These are phyloP conservation scores for Tolypocladium amazonense DNA, from an alignment of 2,329 filamentous ascomycete species.

Conservation along the genomic window DNA sequence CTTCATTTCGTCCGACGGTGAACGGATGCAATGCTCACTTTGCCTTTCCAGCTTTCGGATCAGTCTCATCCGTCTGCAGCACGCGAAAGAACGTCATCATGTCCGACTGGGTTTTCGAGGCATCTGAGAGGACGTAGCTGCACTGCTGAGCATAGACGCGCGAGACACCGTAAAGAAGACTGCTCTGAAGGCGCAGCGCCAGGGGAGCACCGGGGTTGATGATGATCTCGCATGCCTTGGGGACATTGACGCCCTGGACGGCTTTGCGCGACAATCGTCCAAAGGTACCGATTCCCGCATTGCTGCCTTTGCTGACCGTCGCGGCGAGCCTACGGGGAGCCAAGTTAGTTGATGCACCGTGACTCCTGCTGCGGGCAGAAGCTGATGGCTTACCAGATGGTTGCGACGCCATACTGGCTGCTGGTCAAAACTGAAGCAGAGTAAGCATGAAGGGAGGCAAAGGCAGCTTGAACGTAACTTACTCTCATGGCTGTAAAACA, in stretches of 20 bases:
- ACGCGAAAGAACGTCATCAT: constrained; percentile 59
- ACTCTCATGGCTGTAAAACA: constrained; percentile 98
- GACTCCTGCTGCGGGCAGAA: background rate
- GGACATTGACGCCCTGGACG: constrained; percentile 79
- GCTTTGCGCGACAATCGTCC: constrained; percentile 74
- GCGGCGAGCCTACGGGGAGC: constrained; percentile 69
- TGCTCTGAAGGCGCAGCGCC: constrained; percentile 81
- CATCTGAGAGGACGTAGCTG: constrained; percentile 72
- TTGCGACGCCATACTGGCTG: constrained; percentile 83
- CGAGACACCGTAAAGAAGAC: constrained; percentile 74
- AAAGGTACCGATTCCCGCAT: constrained; percentile 64
- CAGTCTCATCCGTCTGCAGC: constrained; percentile 45
- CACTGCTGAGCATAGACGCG: constrained; percentile 83
- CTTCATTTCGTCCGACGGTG: constrained; percentile 7
- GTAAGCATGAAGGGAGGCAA: constrained; percentile 11
- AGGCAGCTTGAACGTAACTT: constrained; percentile 17
- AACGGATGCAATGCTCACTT: constrained; percentile 47
- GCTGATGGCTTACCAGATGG: constrained; percentile 62
- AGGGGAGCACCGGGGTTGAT: constrained; percentile 71
- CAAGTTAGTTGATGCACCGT: background rate
- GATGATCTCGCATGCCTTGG: constrained; percentile 83
- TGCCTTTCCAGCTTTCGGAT: constrained; percentile 59
- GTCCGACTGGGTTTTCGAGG: constrained; percentile 60
- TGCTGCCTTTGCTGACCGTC: constrained; percentile 63
- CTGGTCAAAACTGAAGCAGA: constrained; percentile 58